These are phyloP conservation scores for Choanephora cucurbitarum DNA, from an alignment of 371 early-diverging fungal species.

Conservation along the genomic window DNA sequence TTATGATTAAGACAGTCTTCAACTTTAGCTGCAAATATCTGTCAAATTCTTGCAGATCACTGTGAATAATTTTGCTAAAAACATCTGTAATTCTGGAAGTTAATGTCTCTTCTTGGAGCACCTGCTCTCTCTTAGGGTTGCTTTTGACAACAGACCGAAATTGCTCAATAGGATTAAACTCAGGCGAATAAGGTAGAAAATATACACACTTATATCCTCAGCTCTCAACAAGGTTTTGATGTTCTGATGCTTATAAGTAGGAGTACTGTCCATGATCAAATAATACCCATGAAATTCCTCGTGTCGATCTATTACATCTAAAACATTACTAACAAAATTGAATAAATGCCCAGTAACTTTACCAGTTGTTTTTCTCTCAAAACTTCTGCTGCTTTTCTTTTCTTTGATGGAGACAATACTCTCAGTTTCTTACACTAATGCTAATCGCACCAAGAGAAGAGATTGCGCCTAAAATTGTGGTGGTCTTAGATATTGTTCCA, in stretches of 20 bases:
- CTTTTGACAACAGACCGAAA: constrained; percentile 11
- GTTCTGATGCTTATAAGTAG: not conserved
- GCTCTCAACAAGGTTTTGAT: constrained; percentile 6
- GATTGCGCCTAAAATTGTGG: constrained; percentile 20
- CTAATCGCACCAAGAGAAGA: constrained; percentile 15
- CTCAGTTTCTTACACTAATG: constrained; percentile 18
- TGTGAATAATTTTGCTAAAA: constrained; percentile 4
- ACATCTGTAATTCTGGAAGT: constrained; percentile 8
- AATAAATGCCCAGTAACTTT: not conserved
- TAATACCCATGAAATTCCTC: constrained; percentile 6
- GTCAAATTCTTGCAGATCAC: no score
- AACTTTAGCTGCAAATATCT: constrained; percentile 1
- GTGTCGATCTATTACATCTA: constrained; percentile 12
- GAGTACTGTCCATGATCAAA: constrained; percentile 15
- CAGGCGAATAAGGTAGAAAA: constrained; percentile 11
- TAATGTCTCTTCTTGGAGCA: not conserved
- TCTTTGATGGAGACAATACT: constrained; percentile 13
- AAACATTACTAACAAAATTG: constrained; percentile 3
- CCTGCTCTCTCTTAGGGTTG: no score
- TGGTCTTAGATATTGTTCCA: constrained; percentile 11
- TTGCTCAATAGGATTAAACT: not conserved
- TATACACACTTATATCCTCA: constrained; percentile 11
- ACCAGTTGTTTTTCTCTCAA: no score
- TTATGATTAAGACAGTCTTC: not conserved
- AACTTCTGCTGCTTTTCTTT: constrained; percentile 13